Conservation (phyloP, 352 stramenopile genomes). For the Phytophthora megakarya region DNA sequence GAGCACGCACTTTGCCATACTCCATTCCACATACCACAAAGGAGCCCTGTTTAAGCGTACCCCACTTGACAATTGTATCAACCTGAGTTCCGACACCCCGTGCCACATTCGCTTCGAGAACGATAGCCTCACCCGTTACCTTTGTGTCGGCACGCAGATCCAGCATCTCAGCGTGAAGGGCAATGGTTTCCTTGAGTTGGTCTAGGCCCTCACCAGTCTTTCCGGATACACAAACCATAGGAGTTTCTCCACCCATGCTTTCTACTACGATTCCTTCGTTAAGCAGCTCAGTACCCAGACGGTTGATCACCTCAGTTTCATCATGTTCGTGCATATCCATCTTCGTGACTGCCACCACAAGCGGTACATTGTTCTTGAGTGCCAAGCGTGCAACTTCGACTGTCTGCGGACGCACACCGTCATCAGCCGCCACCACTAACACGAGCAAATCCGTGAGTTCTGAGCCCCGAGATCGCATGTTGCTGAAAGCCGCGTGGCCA, state of each 20-base stretch:
- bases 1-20: slow-evolving; percentile 92
- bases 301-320: slow-evolving; percentile 62
- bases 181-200: slow-evolving; percentile 96
- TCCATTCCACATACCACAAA: slow-evolving; percentile 95
- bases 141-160: slow-evolving; percentile 94
- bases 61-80: slow-evolving; percentile 97
- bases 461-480: slow-evolving; percentile 96
- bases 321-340: slow-evolving; percentile 91
- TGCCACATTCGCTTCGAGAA: slow-evolving; percentile 97
- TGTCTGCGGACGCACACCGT: slow-evolving; percentile 98
- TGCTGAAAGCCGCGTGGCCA: slow-evolving; percentile 98
- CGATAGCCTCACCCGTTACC: slow-evolving; percentile 90
- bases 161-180: slow-evolving; percentile 96
- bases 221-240: slow-evolving; percentile 95
- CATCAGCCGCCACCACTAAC: slow-evolving; percentile 98
- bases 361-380: slow-evolving; percentile 93
- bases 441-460: slow-evolving; percentile 98
- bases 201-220: slow-evolving; percentile 95
- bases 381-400: slow-evolving; percentile 95
- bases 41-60: slow-evolving; percentile 94
- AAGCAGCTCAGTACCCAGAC: slow-evolving; percentile 90
- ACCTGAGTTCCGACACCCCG: slow-evolving; percentile 94
- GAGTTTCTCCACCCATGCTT: slow-evolving; percentile 93
- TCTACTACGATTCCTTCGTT: slow-evolving; percentile 94
- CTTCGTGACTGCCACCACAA: slow-evolving; percentile 99